Percentiles rank a stretch among this genome's conserved stretches.
Evolutionary conservation across 352 stramenopile species (phyloP).

Genomic region (Phytophthora pini): DNA sequence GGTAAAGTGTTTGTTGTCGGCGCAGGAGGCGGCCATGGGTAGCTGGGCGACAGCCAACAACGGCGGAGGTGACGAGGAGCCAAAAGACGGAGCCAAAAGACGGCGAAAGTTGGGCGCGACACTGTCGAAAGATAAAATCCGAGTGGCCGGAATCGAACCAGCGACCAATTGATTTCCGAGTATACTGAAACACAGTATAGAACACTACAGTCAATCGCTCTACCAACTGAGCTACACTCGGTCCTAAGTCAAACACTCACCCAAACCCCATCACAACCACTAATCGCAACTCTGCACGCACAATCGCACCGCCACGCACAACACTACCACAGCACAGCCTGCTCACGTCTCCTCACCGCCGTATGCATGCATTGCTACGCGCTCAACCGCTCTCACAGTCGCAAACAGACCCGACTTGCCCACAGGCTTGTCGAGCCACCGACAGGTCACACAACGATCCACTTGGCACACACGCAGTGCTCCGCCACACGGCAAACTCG

Average conservation of each 20-base stretch:
- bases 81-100: too few species aligned
- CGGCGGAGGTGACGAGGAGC: too few species aligned
- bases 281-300: too few species aligned
- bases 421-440: background rate
- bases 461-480: background rate
- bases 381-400: background rate
- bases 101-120: too few species aligned
- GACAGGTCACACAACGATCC: background rate
- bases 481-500: background rate
- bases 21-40: too few species aligned
- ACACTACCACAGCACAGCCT: background rate
- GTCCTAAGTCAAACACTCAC: background rate
- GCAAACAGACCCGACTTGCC: background rate
- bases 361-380: background rate
- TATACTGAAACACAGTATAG: slow-evolving; percentile 20
- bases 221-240: slow-evolving; percentile 2
- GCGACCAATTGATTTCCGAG: background rate
- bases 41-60: too few species aligned
- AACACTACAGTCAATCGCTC: slow-evolving; percentile 25
- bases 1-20: too few species aligned
- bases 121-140: too few species aligned
- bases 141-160: background rate
- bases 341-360: background rate
- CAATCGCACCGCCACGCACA: too few species aligned
- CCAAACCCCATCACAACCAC: background rate